Base-by-base conservation (phyloP, 192 early-diverging fungal genomes). In the Kappamyces sp. region DNA sequence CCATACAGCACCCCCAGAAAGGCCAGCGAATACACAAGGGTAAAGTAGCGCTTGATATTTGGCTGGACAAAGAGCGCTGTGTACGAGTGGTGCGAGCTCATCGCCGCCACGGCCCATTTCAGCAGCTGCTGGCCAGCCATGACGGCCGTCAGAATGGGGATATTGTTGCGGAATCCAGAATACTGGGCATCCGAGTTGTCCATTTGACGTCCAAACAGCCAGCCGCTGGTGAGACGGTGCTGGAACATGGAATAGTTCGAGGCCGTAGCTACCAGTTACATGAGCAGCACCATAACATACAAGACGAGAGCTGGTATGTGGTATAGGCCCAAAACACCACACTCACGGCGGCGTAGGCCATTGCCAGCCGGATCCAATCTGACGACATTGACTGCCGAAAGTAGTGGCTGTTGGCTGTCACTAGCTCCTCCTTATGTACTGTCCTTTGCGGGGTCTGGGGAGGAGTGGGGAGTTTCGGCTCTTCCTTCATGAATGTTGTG, bases 111-210 rank as follows among this genome's bases (percentile, higher is more conserved):
- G 23, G 23, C 23, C 23, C 23, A 4, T 57, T 31, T 57, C 23
- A 7, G 46, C 3, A 2, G 7, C 0, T 89, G 49, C 53, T 87
- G 77, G 5, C 65, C 47, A 12, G 73, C 36, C 3, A 71, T 47
- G 32, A 85, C 75, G 15, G 70, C 61, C 2, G 68, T 44, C 1
- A 91, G 72, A 34, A 69, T 53, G 3, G 68, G 69, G 41, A 89
- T 60, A 74, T 87, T 82, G 64, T 78, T 66, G 13, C 89, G 75
- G 50, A 91, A 86, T 5, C 69, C 64, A 34, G 71, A 72, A 38
- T 86, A 88, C 68, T 91, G 88, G 33, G 60, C 57, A 64, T 90
- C 87, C 62, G 80, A 84, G 65, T 87, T 88, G 65, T 91, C 87
- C 10, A 90, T 60, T 66, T 77, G 70, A n/a, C 82, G 75, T 1